Evolutionary conservation across 805 yeast species (phyloP).

Genomic region (Zygosaccharomyces bailii): DNA sequence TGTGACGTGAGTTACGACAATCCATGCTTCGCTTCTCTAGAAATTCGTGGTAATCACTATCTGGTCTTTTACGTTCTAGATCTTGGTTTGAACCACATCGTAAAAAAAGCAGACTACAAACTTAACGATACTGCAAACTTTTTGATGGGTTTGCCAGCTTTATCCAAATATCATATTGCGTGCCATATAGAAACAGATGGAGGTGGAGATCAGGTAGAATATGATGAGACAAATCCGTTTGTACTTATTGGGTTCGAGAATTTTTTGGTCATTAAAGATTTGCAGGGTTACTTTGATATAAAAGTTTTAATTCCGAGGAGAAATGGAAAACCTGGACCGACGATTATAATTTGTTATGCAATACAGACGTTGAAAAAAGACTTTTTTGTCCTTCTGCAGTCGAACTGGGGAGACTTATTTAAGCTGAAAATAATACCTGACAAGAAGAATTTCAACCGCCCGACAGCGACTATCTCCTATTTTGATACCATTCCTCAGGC

Average conservation of each 20-base stretch:
- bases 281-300: slow-evolving; percentile 36
- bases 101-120: slow-evolving; percentile 46
- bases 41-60: slow-evolving; percentile 41
- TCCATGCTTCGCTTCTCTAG: slow-evolving; percentile 81
- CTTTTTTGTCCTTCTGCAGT: slow-evolving; percentile 70
- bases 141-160: slow-evolving; percentile 63
- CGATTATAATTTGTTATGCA: slow-evolving; percentile 50
- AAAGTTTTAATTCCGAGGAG: slow-evolving; percentile 58
- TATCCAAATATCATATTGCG: slow-evolving; percentile 24
- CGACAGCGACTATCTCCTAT: slow-evolving; percentile 51
- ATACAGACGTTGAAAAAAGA: slow-evolving; percentile 59
- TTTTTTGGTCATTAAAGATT: slow-evolving; percentile 49
- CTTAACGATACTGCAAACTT: slow-evolving; percentile 42
- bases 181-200: slow-evolving; percentile 9
- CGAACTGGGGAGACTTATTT: slow-evolving; percentile 68
- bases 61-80: slow-evolving; percentile 79
- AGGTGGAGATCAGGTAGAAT: slow-evolving; percentile 54
- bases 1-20: slow-evolving; percentile 77
- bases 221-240: slow-evolving; percentile 48
- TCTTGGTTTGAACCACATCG: slow-evolving; percentile 75
- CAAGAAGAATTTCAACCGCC: slow-evolving; percentile 36
- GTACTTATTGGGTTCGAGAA: slow-evolving; percentile 57
- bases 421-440: slow-evolving; percentile 56
- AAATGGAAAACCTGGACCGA: slow-evolving; percentile 13
- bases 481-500: slow-evolving; percentile 75